These are phyloP conservation scores for Udeniomyces megalosporus DNA, from an alignment of 768 basidiomycete genomes.

Conservation along the genomic window DNA sequence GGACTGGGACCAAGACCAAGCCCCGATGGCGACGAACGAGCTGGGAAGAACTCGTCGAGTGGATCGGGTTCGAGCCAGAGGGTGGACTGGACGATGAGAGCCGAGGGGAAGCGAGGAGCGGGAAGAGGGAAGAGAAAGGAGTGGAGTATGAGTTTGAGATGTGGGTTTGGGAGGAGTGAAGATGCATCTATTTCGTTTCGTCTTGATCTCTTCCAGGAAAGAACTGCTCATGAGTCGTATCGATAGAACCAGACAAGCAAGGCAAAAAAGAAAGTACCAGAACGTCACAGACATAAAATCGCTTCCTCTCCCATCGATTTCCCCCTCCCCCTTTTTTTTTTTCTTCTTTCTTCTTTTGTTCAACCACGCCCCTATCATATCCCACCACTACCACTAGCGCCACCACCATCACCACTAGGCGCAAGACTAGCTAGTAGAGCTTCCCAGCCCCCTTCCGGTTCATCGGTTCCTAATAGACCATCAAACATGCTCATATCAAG, in stretches of 20 bases:
- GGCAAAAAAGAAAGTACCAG: too few relatives aligned
- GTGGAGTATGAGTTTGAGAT: constrained; percentile 84
- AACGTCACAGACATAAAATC: too few relatives aligned
- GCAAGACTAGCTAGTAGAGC: not conserved
- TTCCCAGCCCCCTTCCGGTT: too few relatives aligned
- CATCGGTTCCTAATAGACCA: too few relatives aligned
- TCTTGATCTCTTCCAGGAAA: too few relatives aligned
- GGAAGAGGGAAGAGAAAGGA: constrained; percentile 59
- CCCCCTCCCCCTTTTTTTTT: not conserved
- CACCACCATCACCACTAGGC: not conserved
- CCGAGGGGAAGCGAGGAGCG: constrained; percentile 48
- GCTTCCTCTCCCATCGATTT: not conserved
- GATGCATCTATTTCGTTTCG: too few relatives aligned
- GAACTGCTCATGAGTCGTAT: too few relatives aligned
- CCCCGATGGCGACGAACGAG: not conserved
- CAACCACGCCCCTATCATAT: not conserved
- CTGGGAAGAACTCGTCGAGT: not conserved
- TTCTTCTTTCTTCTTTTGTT: too few relatives aligned
- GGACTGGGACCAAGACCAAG: not conserved
- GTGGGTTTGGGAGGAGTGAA: constrained; percentile 43
- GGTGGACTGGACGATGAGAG: constrained; percentile 26
- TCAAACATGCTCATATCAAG: too few relatives aligned
- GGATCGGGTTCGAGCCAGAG: constrained; percentile 35
- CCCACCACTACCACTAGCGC: too few relatives aligned
- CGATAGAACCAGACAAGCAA: too few relatives aligned